phyloP scores from a whole-genome alignment of 2,329 filamentous ascomycete genomes.

The Neofusicoccum laricinum region DNA sequence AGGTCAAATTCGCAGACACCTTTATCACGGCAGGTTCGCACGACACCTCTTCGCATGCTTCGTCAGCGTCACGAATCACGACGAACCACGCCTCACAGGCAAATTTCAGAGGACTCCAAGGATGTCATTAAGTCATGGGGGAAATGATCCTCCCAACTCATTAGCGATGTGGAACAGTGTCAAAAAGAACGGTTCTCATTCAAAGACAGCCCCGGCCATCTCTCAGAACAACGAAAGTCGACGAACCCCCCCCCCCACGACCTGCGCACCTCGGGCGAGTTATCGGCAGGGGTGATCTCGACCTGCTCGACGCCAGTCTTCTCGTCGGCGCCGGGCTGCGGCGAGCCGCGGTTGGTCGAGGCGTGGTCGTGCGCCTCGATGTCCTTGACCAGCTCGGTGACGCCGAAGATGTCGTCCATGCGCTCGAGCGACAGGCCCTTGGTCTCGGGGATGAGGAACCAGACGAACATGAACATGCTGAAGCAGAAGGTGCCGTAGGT shows the following conservation, averaged over 20 bases:
- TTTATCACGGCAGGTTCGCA: no score
- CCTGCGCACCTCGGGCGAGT: not conserved
- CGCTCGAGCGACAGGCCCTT: constrained; percentile 62
- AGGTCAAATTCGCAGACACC: no score
- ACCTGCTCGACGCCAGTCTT: constrained; percentile 10
- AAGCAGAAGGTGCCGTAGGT: constrained; percentile 67
- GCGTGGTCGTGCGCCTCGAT: not conserved
- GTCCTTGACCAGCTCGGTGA: constrained; percentile 45
- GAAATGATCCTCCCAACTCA: no score
- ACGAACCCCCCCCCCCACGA: not conserved
- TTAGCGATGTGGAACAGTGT: no score
- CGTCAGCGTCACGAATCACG: no score
- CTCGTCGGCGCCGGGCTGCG: not conserved
- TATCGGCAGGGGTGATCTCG: not conserved
- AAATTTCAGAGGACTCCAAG: no score
- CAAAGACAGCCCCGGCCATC: no score
- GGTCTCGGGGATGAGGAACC: constrained; percentile 69
- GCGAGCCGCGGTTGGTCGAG: not conserved
- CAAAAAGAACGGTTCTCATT: no score
- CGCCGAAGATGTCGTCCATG: constrained; percentile 66
- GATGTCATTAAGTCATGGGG: no score
- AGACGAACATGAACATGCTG: constrained; percentile 63
- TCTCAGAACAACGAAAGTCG: no score
- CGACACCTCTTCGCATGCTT: no score
- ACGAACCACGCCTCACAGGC: no score